These are phyloP conservation scores for Hyphodiscus hymeniophilus DNA, from an alignment of 495 filamentous ascomycete genomes.

Conservation along the genomic window DNA sequence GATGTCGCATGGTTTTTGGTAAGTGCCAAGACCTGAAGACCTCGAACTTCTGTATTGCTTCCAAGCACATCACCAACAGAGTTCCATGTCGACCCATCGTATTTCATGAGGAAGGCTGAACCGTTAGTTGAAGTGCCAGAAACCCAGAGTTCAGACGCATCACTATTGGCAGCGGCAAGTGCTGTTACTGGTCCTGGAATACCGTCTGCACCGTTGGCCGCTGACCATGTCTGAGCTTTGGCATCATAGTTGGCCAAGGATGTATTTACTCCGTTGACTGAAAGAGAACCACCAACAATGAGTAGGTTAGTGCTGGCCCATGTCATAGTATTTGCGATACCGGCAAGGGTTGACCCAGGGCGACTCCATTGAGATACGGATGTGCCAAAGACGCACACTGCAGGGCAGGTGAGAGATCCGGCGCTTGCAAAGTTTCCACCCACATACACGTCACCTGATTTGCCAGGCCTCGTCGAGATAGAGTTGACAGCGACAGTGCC, in stretches of 20 bases:
- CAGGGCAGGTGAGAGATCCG: slow-evolving; percentile 73
- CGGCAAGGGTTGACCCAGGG: slow-evolving; percentile 60
- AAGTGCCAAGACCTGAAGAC: slow-evolving; percentile 71
- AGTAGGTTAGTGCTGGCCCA: slow-evolving; percentile 67
- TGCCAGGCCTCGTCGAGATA: slow-evolving; percentile 53
- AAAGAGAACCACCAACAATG: slow-evolving; percentile 70
- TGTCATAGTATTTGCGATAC: slow-evolving; percentile 58
- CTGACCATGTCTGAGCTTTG: slow-evolving; percentile 52
- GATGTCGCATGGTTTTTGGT: slow-evolving; percentile 55
- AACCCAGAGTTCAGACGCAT: slow-evolving; percentile 68
- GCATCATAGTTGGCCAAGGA: slow-evolving; percentile 69
- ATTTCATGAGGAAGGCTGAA: slow-evolving; percentile 69
- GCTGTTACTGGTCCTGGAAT: slow-evolving; percentile 76
- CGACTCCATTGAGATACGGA: slow-evolving; percentile 64
- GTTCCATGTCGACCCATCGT: slow-evolving; percentile 47
- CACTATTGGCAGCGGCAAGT: slow-evolving; percentile 59
- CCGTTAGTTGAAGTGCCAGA: slow-evolving; percentile 60
- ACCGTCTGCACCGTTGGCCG: slow-evolving; percentile 51
- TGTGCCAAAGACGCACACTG: slow-evolving; percentile 71
- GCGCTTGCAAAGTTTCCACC: slow-evolving; percentile 75
- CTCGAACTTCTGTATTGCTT: slow-evolving; percentile 57
- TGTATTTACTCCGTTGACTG: slow-evolving; percentile 46
- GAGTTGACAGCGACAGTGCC: slow-evolving; percentile 62
- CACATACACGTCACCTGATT: slow-evolving; percentile 68
- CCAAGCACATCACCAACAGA: slow-evolving; percentile 50